These are phyloP conservation scores for Terfezia boudieri DNA, from an alignment of 495 filamentous ascomycete genomes.

Conservation along the genomic window DNA sequence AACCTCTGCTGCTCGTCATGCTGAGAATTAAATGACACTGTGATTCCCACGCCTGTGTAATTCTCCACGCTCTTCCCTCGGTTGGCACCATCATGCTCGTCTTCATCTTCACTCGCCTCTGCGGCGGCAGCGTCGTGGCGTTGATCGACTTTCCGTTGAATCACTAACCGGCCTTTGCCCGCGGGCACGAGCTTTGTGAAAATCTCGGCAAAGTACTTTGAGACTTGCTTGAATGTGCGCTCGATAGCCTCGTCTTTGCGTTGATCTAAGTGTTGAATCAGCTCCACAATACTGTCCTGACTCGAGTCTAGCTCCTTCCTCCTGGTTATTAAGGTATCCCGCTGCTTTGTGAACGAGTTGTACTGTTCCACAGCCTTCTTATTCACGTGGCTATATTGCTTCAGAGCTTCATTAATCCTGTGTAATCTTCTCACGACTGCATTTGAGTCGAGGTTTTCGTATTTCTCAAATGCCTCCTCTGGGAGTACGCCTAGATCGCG, in stretches of 20 bases:
- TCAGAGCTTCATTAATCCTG: constrained; percentile 80
- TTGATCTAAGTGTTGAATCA: constrained; percentile 80
- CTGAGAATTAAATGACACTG: constrained; percentile 95
- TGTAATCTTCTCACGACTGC: constrained; percentile 62
- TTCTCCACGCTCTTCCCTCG: constrained; percentile 59
- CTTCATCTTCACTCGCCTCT: constrained; percentile 32
- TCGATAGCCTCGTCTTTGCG: constrained; percentile 93
- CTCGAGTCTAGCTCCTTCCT: constrained; percentile 64
- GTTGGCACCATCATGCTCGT: constrained; percentile 40
- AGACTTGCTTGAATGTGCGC: constrained; percentile 94
- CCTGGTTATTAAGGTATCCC: constrained; percentile 59
- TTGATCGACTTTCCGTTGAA: constrained; percentile 71
- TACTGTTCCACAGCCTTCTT: constrained; percentile 99
- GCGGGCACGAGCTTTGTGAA: constrained; percentile 92
- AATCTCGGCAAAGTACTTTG: constrained; percentile 68
- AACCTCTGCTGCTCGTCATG: constrained; percentile 92
- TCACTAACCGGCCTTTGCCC: constrained; percentile 73
- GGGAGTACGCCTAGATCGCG: constrained; percentile 82
- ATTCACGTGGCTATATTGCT: constrained; percentile 94
- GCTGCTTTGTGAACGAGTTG: constrained; percentile 83
- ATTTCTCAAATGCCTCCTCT: constrained; percentile 84
- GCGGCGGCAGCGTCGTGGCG: constrained; percentile 10
- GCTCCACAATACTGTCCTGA: constrained; percentile 65
- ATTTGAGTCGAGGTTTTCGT: constrained; percentile 56
- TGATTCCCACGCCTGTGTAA: constrained; percentile 95